Conservation (phyloP, 257 asterid species). For the Paraleonurus japonicus region DNA sequence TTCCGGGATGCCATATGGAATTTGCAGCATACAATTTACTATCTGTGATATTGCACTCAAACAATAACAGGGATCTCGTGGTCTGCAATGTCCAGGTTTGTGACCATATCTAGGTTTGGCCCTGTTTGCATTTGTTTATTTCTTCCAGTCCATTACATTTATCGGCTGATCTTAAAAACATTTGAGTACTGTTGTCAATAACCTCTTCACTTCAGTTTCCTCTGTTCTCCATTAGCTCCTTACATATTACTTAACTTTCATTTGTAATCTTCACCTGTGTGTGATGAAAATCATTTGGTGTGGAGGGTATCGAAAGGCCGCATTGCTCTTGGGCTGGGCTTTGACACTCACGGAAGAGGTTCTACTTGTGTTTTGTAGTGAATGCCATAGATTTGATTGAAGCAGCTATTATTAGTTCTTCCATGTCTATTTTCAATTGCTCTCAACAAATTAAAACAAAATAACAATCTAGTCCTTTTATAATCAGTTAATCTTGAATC, state of each 20-base stretch:
- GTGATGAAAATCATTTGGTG: background rate
- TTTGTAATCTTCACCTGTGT: background rate
- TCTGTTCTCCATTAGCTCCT: background rate
- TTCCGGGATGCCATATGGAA: conserved; percentile 88
- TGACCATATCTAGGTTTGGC: conserved; percentile 14
- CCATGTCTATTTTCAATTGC: background rate
- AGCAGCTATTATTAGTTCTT: no score
- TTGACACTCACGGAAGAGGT: no score
- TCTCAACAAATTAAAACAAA: background rate
- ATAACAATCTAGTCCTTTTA: background rate
- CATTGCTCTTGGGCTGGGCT: no score
- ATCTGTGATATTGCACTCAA: conserved; percentile 83
- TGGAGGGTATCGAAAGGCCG: background rate
- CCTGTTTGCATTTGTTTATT: conserved; percentile 12
- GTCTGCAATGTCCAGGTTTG: conserved; percentile 96
- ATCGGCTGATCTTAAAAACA: conserved; percentile 3
- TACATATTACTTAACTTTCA: background rate
- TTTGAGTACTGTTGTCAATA: background rate
- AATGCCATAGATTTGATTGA: no score
- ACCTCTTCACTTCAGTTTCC: conserved; percentile 9
- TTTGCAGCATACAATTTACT: conserved; percentile 93
- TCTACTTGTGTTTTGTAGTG: no score
- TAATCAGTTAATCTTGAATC: background rate
- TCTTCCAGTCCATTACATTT: background rate
- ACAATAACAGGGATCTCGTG: conserved; percentile 86